Percentiles rank a stretch among this genome's conserved stretches.
Conservation (phyloP, 208 protist genomes). For the Acanthamoeba royreba region DNA sequence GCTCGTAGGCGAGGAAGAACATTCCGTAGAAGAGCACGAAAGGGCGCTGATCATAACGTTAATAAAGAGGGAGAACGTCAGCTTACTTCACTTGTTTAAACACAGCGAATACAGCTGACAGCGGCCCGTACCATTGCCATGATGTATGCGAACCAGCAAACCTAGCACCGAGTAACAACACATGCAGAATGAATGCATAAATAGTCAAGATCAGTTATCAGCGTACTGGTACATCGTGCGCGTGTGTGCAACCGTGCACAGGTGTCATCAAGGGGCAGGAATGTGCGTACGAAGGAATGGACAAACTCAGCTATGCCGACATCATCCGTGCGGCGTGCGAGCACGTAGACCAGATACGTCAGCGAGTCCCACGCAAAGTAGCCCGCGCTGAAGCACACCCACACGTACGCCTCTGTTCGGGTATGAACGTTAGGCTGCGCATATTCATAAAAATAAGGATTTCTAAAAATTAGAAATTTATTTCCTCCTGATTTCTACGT, state of each 20-base stretch:
- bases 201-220: too few relatives aligned
- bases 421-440: neutral
- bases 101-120: neutral
- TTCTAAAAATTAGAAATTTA: neutral
- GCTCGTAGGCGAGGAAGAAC: constrained; percentile 8
- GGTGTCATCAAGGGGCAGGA: neutral
- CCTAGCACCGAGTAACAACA: neutral
- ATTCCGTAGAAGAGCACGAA: neutral
- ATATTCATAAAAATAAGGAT: neutral
- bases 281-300: neutral
- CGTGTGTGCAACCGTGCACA: neutral
- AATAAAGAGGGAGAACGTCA: neutral
- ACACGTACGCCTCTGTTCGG: neutral
- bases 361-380: constrained; percentile 27
- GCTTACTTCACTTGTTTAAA: neutral
- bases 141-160: neutral
- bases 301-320: neutral
- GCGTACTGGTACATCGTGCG: neutral
- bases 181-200: neutral
- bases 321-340: neutral
- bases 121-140: neutral
- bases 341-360: neutral
- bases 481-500: too few relatives aligned
- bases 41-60: neutral
- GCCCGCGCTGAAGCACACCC: neutral